These are phyloP conservation scores for Aspergillus thermomutatus DNA, from an alignment of 2,329 filamentous ascomycete species.

Conservation along the genomic window DNA sequence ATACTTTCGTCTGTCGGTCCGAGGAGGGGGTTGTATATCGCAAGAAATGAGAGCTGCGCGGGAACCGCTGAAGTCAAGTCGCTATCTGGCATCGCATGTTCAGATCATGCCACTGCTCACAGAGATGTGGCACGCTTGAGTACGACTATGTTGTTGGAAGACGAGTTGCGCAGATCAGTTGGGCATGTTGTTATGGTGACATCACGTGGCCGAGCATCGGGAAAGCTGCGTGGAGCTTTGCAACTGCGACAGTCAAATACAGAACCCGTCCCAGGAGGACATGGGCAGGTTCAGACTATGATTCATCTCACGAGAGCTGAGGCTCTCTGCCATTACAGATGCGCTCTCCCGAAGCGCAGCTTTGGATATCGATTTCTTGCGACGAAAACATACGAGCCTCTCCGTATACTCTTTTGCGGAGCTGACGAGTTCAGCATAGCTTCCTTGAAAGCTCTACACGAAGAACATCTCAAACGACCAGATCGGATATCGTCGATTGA, in stretches of 20 bases:
- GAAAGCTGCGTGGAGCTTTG: constrained; percentile 11
- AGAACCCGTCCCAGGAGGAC: neutral
- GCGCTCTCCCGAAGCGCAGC: constrained; percentile 5
- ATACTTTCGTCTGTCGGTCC: constrained; percentile 70
- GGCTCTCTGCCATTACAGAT: constrained; percentile 22
- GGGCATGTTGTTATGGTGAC: constrained; percentile 23
- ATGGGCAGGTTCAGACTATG: constrained; percentile 17
- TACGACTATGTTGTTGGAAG: constrained; percentile 3
- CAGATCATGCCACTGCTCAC: constrained; percentile 11
- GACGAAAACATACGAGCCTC: constrained; percentile 48
- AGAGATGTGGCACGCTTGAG: constrained; percentile 9
- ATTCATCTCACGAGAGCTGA: constrained; percentile 20
- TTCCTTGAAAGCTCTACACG: constrained; percentile 67
- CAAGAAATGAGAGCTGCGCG: constrained; percentile 82
- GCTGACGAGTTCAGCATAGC: constrained; percentile 86
- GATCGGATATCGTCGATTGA: constrained; percentile 71
- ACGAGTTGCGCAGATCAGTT: constrained; percentile 8
- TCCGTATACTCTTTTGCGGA: constrained; percentile 89
- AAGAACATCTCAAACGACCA: constrained; percentile 53
- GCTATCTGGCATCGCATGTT: constrained; percentile 39
- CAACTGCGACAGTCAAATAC: neutral
- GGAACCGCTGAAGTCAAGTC: constrained; percentile 55
- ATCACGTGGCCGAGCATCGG: constrained; percentile 28
- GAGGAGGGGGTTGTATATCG: constrained; percentile 90
- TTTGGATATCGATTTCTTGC: constrained; percentile 23